Conservation (phyloP, 441 rosid genomes). For the Populus trichocarpa region DNA sequence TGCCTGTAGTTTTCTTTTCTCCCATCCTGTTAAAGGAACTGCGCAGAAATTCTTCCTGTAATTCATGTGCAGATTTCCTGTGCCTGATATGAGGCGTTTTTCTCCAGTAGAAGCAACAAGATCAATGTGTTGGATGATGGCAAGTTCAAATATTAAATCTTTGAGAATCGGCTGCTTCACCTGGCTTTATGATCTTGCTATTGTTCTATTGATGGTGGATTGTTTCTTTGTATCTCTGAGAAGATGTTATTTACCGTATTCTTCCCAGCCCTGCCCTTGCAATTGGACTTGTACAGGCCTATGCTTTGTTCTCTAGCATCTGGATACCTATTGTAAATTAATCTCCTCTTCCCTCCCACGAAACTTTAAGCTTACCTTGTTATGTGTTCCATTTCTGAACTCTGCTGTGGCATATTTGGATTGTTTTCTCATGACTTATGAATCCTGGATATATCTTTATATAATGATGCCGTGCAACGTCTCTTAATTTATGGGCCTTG, state of each 20-base stretch:
- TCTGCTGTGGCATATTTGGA: not conserved
- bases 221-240: slow-evolving; percentile 1
- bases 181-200: slow-evolving; percentile 14
- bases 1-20: not conserved
- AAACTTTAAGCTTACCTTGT: not conserved
- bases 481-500: not conserved
- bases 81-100: slow-evolving; percentile 16
- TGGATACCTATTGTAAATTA: not conserved
- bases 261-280: not conserved
- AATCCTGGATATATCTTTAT: not conserved
- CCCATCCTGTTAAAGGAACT: not conserved
- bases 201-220: slow-evolving; percentile 11
- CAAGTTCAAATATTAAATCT: not conserved
- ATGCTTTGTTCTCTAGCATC: not conserved
- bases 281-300: not conserved
- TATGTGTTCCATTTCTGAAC: not conserved
- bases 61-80: slow-evolving; percentile 32
- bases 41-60: slow-evolving; percentile 4
- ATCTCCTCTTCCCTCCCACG: not conserved
- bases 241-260: not conserved
- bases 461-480: not conserved
- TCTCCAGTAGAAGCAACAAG: slow-evolving; percentile 13
- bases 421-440: not conserved
- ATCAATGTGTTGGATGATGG: slow-evolving; percentile 17
- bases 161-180: slow-evolving; percentile 15